Base-by-base conservation (phyloP, 2,329 filamentous ascomycete genomes). In the Calonectria henricotiae region DNA sequence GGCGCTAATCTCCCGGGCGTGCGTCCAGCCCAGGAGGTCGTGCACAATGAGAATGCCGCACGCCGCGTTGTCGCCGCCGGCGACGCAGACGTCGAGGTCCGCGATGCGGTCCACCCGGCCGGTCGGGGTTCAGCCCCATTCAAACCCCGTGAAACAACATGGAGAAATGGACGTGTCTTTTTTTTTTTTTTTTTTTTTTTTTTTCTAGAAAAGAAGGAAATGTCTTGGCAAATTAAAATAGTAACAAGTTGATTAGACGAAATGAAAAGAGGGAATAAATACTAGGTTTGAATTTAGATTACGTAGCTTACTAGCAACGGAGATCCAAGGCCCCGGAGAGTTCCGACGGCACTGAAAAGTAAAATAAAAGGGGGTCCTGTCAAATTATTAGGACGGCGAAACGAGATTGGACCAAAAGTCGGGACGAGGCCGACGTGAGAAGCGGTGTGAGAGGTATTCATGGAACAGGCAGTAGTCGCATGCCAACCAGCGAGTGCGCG, bases 1-100 rank as follows among this genome's bases (percentile, higher is more conserved):
- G 0, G 81, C 85, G 39, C 82, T 76, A 17, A 78, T 79, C 71
- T 87, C 84, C 13, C 75, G 75, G 4, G 86, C 85, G 70, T 83
- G 85, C 3, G 73, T 83, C 84, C 85, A 87, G 39, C 84, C 84
- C 8, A 84, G 79, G n/a, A 86, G 73, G 58, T 85, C 84, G 46
- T 81, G 79, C 39, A 85, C 75, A 60, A 83, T 39, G 0, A 86
- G 67, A n/a, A 85, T 76, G 2, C 83, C 82, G 20, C 51, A 58
- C 0, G 78, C 73, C 4, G 81, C 69, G 9, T 74, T 58, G 55
- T 81, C 82, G n/a, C 71, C 67, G 4, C 83, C 83, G 0, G 81
- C 75, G 27, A 85, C 75, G 72, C 86, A 86, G 41, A 75, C 71
- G 15, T 82, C 60, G 25, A 78, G 77, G 25, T 73, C 71, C 12